Evolutionary conservation across 2,329 filamentous ascomycete genomes (phyloP), one percentile per base, ranked within the genome.

Genomic region (Cladophialophora chaetospira): DNA sequence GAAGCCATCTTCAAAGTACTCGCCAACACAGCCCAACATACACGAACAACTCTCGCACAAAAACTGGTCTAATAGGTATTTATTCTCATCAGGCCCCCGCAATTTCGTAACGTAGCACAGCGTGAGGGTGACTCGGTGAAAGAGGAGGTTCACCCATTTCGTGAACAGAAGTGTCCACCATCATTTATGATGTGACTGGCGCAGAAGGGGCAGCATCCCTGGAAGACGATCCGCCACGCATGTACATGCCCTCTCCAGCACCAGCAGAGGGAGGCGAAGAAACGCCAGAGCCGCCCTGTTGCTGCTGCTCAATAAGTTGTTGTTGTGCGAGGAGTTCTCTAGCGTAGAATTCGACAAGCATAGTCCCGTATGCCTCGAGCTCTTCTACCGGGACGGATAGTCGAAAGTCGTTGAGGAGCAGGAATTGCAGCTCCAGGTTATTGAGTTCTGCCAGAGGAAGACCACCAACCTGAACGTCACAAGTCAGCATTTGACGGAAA

Each of bases 311-410:
- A 10, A 54, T 51, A 33, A 55, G 67, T 26, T 82, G 78, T 61
- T 79, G 77, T 66, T 88, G 85, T 23, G 84, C 79, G 23, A 96
- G 83, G 13, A 97, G 87, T 71, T 99, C 94, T 52, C 93, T 82
- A 0, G 91, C 93, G 69, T 97, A 99, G 69, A 97, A 99, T 69
- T 97, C 93, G 13, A 99, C 94, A 10, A 99, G 80, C 93, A 97
- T 97, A 1, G 94, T 99, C 4, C 91, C 94, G 67, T 99, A 99
- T 0, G 91, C 91, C 73, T 99, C 94, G 57, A 99, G 83, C 68
- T 97, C 93, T 75, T 97, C 94, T 11, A 97, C 88, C 0, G 93
- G 88, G 8, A 99, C 88, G 2, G 91, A 90, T 13, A 99, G 85
- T 57, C 93, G 86, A 72, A 99, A 99, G 71, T 97, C 94, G 73